Base-by-base conservation (phyloP, 2,329 filamentous ascomycete genomes). In the Pyrenochaeta sp. region DNA sequence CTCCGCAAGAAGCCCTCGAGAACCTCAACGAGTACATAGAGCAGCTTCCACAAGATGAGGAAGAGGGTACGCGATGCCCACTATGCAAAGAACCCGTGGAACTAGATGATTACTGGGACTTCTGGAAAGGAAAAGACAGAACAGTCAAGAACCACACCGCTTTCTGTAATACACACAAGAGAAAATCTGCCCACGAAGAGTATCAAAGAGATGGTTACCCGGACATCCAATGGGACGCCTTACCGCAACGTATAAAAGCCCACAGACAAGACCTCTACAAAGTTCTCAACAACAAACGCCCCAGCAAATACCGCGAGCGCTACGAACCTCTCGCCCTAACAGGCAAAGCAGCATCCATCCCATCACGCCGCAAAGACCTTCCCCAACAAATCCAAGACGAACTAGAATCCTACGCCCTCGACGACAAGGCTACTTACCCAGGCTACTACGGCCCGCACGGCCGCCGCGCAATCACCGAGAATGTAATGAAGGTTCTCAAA, bases 371-470 rank as follows among this genome's bases (percentile, higher is more conserved):
- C 84, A 86, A 58, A 43, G 66, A 87, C 83, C 50, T 77, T 66
- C 30, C 69, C 79, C 22, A 75, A 72, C 56, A 76, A 67, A n/a
- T 75, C 72, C 53, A 62, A 48, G 51, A 59, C 81, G 54, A 82
- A 24, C 62, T 68, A 2, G 59, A 61, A 6, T 56, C 62, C 0
- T 59, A 62, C 13, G 54, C 66, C 6, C 59, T 71, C 27, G 66
- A 72, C 47, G 65, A 67, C 24, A 50, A 56, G 24, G 34, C 58
- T 8, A 58, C 62, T 0, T 69, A 64, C n/a, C 69, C 70, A 0
- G 93, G 93, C 0, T 97, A 96, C 77, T 97, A 96, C 77, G 93
- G 93, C 1, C 85, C 89, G 2, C 85, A 88, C 22, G 93, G 93
- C 1, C 83, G 90, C 50, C 86, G 86, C 48, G 78, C 85, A 50